Evolutionary conservation across 345 rosid species (phyloP).

Genomic region (Sonneratia caseolaris): DNA sequence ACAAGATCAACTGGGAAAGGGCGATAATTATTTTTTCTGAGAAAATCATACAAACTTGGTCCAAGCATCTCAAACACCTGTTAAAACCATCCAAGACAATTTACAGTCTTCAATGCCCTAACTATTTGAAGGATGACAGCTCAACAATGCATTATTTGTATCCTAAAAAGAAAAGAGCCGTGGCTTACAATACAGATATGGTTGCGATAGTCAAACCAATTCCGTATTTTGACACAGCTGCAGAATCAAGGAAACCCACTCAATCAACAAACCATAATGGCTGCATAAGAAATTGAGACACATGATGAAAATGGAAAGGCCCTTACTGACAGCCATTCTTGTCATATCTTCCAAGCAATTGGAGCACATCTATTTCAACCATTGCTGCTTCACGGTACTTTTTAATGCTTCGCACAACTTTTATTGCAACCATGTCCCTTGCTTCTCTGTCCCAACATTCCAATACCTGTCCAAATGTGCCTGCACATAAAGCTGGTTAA

Average conservation of each 20-base stretch:
- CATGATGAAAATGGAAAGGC: background rate
- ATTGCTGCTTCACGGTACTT: slow-evolving; percentile 62
- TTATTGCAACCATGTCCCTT: slow-evolving; percentile 53
- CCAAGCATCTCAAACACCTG: slow-evolving; percentile 88
- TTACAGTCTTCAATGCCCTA: background rate
- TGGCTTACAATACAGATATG: slow-evolving; percentile 63
- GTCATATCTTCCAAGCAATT: slow-evolving; percentile 45
- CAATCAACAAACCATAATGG: slow-evolving; percentile 14
- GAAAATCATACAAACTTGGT: slow-evolving; percentile 70
- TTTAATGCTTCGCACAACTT: slow-evolving; percentile 54
- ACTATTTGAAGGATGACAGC: background rate
- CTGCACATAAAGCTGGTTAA: slow-evolving; percentile 23
- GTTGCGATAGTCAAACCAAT: slow-evolving; percentile 61
- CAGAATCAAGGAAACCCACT: slow-evolving; percentile 22
- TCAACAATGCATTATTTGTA: background rate
- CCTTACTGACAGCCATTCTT: slow-evolving; percentile 47
- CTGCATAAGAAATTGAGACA: slow-evolving; percentile 3
- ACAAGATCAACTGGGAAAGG: slow-evolving; percentile 67
- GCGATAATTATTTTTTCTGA: slow-evolving; percentile 57
- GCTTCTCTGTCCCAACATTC: slow-evolving; percentile 71
- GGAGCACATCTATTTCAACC: slow-evolving; percentile 57
- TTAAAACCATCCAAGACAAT: slow-evolving; percentile 12
- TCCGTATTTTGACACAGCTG: slow-evolving; percentile 56
- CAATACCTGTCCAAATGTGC: slow-evolving; percentile 69
- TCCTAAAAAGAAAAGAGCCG: slow-evolving; percentile 6